Evolutionary conservation across 192 early-diverging fungal genomes (phyloP).

Genomic region (Entomortierella beljakovae): DNA sequence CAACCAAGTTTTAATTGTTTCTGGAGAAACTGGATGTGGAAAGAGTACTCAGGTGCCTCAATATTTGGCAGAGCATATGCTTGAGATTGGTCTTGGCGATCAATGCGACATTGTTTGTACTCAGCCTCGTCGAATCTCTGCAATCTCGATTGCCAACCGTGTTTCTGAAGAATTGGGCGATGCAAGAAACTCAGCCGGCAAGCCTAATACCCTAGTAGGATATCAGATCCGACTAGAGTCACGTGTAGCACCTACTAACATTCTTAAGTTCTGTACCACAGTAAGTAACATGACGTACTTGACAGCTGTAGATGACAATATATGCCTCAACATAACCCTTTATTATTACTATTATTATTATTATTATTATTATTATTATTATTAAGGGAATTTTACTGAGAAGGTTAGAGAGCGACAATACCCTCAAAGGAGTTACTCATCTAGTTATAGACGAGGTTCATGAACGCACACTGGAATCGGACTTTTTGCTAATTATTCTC

Average conservation of each 20-base stretch:
- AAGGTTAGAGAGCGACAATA: slow-evolving; percentile 70
- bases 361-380: no score
- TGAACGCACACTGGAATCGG: slow-evolving; percentile 79
- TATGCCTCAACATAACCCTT: slow-evolving; percentile 7
- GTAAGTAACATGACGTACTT: slow-evolving; percentile 2
- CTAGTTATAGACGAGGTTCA: slow-evolving; percentile 87
- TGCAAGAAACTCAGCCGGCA: slow-evolving; percentile 57
- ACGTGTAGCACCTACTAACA: slow-evolving; percentile 60
- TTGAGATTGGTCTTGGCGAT: slow-evolving; percentile 53
- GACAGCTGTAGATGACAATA: no score
- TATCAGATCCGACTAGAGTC: slow-evolving; percentile 81
- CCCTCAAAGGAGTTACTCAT: slow-evolving; percentile 70
- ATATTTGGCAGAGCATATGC: slow-evolving; percentile 72
- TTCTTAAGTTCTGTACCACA: slow-evolving; percentile 80
- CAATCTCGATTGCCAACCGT: slow-evolving; percentile 81
- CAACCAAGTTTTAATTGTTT: slow-evolving; percentile 77
- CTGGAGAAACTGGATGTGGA: slow-evolving; percentile 83
- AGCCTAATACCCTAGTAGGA: slow-evolving; percentile 70
- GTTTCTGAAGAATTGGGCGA: slow-evolving; percentile 83
- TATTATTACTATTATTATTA: slow-evolving; percentile 27
- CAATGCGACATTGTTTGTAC: slow-evolving; percentile 68
- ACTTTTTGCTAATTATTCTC: slow-evolving; percentile 79
- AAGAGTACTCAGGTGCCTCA: slow-evolving; percentile 88
- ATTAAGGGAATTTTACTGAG: slow-evolving; percentile 75
- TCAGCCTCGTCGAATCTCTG: slow-evolving; percentile 85